Evolutionary conservation across 2,329 filamentous ascomycete genomes (phyloP).

Genomic region (Amauroascus verrucosus): DNA sequence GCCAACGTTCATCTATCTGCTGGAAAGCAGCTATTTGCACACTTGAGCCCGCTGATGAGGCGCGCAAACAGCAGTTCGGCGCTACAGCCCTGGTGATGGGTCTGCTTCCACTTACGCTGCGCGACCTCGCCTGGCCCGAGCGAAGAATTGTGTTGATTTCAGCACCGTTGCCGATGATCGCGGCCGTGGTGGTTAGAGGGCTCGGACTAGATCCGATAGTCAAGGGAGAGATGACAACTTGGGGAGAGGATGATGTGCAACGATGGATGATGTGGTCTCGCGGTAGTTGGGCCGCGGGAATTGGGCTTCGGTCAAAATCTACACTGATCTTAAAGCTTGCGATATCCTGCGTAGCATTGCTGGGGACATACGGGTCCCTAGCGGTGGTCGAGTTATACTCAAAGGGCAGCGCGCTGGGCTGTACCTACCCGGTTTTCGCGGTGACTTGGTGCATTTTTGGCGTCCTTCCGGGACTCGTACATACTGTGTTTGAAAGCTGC

Average conservation of each 20-base stretch:
- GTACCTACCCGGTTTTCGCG: conserved; percentile 22
- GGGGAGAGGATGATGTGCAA: conserved; percentile 9
- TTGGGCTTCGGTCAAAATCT: conserved; percentile 1
- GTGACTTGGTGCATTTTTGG: conserved; percentile 22
- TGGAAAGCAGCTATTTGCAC: conserved; percentile 25
- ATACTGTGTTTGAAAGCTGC: conserved; percentile 16
- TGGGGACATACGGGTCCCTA: conserved; percentile 18
- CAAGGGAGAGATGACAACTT: conserved; percentile 7
- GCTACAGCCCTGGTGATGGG: conserved; percentile 27
- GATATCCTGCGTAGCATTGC: neutral
- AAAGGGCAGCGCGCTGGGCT: conserved; percentile 26
- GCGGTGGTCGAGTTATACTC: conserved; percentile 24
- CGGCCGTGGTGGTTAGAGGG: conserved; percentile 22
- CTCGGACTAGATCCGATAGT: conserved; percentile 20
- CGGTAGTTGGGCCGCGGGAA: conserved; percentile 1
- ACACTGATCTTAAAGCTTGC: conserved; percentile 5
- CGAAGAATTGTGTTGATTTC: conserved; percentile 21
- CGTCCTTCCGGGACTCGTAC: conserved; percentile 21
- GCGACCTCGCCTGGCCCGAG: conserved; percentile 28
- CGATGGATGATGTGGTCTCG: conserved; percentile 10
- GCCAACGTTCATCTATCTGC: conserved; percentile 16
- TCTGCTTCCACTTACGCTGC: conserved; percentile 25
- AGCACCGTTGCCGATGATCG: conserved; percentile 9
- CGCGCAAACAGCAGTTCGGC: conserved; percentile 27
- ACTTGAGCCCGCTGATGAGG: conserved; percentile 21